Percentiles rank a stretch among this genome's conserved stretches.
Conservation (phyloP, 2,329 filamentous ascomycete species). For the Fusarium metavorans region DNA sequence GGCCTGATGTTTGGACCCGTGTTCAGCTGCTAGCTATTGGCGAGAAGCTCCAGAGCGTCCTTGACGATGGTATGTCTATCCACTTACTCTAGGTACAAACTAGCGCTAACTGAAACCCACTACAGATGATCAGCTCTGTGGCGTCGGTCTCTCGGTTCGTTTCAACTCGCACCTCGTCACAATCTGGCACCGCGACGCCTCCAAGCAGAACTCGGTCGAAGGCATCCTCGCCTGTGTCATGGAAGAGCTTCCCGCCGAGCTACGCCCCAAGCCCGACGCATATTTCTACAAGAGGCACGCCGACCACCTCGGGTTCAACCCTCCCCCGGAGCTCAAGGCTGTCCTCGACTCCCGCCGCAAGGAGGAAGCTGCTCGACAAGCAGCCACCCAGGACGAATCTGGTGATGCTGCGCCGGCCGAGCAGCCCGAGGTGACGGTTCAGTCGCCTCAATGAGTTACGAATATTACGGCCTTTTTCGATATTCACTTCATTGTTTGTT, state of each 20-base stretch:
- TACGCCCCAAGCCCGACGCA: slow-evolving; percentile 77
- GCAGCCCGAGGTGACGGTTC: slow-evolving; percentile 43
- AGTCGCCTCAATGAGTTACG: slow-evolving; percentile 44
- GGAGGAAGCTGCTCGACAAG: slow-evolving; percentile 52
- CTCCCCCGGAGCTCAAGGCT: slow-evolving; percentile 68
- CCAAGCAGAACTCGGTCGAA: slow-evolving; percentile 83
- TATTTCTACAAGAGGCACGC: slow-evolving; percentile 92
- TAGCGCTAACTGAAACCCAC: slow-evolving; percentile 17
- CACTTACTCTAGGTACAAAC: neutral
- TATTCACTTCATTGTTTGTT: slow-evolving; percentile 10
- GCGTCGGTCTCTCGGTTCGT: slow-evolving; percentile 86
- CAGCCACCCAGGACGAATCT: slow-evolving; percentile 31
- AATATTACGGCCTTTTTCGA: slow-evolving; percentile 21
- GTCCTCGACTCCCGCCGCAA: slow-evolving; percentile 68
- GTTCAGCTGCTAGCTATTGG: slow-evolving; percentile 86
- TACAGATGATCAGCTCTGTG: slow-evolving; percentile 86
- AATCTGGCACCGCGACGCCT: slow-evolving; percentile 92
- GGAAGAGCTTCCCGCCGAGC: slow-evolving; percentile 77
- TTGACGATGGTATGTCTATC: slow-evolving; percentile 70
- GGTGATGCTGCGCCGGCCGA: slow-evolving; percentile 23
- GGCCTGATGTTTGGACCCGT: slow-evolving; percentile 82
- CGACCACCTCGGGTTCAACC: slow-evolving; percentile 86
- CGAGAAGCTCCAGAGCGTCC: slow-evolving; percentile 79
- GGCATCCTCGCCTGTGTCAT: slow-evolving; percentile 79
- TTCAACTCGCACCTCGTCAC: slow-evolving; percentile 91